Base-by-base conservation (phyloP, 202 grass and related monocot species). In the Setaria viridis region DNA sequence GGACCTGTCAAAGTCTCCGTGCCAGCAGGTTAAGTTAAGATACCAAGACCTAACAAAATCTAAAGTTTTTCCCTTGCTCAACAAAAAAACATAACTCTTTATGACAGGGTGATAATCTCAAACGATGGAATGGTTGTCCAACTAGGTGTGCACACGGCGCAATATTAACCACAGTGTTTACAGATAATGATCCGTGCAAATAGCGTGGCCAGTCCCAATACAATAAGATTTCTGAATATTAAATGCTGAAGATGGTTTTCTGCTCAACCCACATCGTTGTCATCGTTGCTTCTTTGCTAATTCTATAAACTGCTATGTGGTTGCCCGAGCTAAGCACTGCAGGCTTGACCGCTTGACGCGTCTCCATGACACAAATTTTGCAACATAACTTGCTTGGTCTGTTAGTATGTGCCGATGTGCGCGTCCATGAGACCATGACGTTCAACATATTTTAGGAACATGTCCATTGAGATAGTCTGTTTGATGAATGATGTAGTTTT, bases 1-100 rank as follows among this genome's bases (percentile, higher is more conserved):
- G 25, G 62, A 46, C 62, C 50, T 81, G 77, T 70, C 62, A 19
- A 77, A 11, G 30, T 70, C 70, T 54, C 62, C 69, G 21, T 57
- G 62, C 64, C 45, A 62, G 42, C 21, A 63, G 54, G 51, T 51
- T 69, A 59, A 56, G 37, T 58, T 51, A 67, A 60, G 11, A 60
- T 80, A 33, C 59, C 14, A 74, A 16, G 30, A 42, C 81, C 81
- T 59, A 25, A 33, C 74, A 62, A 73, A 79, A 49, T 63, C 20
- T 4, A 17, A 3, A 15, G 25, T 0, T 72, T 20, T 62, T 51
- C 17, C 12, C 11, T 30, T 79, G 14, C 25, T 0, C 3, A 4
- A 4, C 1, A 11, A 47, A 16, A 83, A 30, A 20, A 67, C 17
- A 33, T 25, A 11, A 57, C 8, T 60, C n/a, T 60, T 60, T 60